Conservation (phyloP, 2,329 filamentous ascomycete genomes). For the Acephala macrosclerotiorum region DNA sequence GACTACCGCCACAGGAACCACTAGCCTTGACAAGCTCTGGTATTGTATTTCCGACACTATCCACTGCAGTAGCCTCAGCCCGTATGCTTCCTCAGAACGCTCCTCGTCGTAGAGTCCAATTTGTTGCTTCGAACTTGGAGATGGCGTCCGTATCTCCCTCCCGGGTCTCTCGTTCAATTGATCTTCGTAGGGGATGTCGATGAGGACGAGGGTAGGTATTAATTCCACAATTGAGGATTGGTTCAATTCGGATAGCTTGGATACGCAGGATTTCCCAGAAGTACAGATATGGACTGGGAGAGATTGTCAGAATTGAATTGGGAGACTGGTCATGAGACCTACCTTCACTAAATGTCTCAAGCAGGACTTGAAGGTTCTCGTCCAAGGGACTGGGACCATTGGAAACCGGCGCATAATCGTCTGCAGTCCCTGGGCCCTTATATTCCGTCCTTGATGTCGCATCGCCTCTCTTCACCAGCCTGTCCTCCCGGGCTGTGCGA, state of each 20-base stretch:
- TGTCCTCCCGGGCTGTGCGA: conserved; percentile 47
- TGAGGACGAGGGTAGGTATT: conserved; percentile 62
- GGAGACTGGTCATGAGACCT: conserved; percentile 20
- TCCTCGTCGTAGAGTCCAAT: conserved; percentile 47
- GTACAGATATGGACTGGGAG: conserved; percentile 62
- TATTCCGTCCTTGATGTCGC: conserved; percentile 39
- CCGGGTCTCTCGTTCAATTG: conserved; percentile 43
- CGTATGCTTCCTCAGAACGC: conserved; percentile 53
- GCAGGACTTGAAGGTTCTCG: conserved; percentile 55
- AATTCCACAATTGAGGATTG: conserved; percentile 53
- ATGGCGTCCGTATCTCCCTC: conserved; percentile 43
- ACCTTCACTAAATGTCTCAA: conserved; percentile 60
- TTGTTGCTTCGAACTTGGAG: conserved; percentile 44
- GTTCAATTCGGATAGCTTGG: conserved; percentile 58
- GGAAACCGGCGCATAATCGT: conserved; percentile 23
- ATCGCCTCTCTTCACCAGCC: conserved; percentile 45
- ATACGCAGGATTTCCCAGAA: conserved; percentile 58
- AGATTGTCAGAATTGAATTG: conserved; percentile 31
- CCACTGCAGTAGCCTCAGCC: conserved; percentile 54
- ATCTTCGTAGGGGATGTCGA: conserved; percentile 57
- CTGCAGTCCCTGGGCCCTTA: conserved; percentile 26
- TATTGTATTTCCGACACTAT: conserved; percentile 57
- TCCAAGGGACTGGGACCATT: conserved; percentile 48
- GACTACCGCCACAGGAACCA: conserved; percentile 55
- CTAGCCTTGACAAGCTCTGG: conserved; percentile 54